Evolutionary conservation across 1,284 basidiomycete genomes (phyloP).

Genomic region (Mycosarcoma maydis): DNA sequence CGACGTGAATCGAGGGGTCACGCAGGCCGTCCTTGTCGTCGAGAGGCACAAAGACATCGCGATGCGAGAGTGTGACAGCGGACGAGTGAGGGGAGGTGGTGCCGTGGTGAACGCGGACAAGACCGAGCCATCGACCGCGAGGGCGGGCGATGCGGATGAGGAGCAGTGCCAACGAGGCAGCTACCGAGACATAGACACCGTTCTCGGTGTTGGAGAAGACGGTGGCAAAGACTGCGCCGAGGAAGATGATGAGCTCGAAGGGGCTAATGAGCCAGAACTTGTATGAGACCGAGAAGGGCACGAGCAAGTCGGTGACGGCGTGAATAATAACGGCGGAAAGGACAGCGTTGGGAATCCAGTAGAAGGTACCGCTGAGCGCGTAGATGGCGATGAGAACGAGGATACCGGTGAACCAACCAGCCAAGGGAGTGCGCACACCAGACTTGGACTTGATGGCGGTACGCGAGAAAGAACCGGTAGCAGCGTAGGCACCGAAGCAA

Average conservation of each 20-base stretch:
- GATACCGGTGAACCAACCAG: slow-evolving; percentile 85
- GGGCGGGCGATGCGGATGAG: slow-evolving; percentile 91
- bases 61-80: slow-evolving; percentile 38
- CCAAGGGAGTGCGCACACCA: slow-evolving; percentile 91
- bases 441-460: slow-evolving; percentile 95
- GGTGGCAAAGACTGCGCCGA: slow-evolving; percentile 86
- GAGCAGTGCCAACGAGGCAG: slow-evolving; percentile 82
- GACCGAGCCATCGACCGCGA: slow-evolving; percentile 89
- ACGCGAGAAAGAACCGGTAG: slow-evolving; percentile 97
- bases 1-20: slow-evolving; percentile 78
- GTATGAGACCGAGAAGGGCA: slow-evolving; percentile 86
- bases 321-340: slow-evolving; percentile 95
- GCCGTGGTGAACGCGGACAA: slow-evolving; percentile 70
- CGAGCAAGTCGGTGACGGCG: slow-evolving; percentile 85
- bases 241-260: slow-evolving; percentile 90
- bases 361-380: slow-evolving; percentile 73
- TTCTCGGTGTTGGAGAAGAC: slow-evolving; percentile 76
- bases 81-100: slow-evolving; percentile 27
- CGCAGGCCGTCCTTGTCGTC: slow-evolving; percentile 72
- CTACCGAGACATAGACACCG: slow-evolving; percentile 91
- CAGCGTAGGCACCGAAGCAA: slow-evolving; percentile 89
- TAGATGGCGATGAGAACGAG: slow-evolving; percentile 94
- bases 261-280: slow-evolving; percentile 93
- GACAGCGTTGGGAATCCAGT: slow-evolving; percentile 71
- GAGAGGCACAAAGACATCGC: slow-evolving; percentile 85